Conservation (phyloP, 2,329 filamentous ascomycete species). For the Colletotrichum abscissum region DNA sequence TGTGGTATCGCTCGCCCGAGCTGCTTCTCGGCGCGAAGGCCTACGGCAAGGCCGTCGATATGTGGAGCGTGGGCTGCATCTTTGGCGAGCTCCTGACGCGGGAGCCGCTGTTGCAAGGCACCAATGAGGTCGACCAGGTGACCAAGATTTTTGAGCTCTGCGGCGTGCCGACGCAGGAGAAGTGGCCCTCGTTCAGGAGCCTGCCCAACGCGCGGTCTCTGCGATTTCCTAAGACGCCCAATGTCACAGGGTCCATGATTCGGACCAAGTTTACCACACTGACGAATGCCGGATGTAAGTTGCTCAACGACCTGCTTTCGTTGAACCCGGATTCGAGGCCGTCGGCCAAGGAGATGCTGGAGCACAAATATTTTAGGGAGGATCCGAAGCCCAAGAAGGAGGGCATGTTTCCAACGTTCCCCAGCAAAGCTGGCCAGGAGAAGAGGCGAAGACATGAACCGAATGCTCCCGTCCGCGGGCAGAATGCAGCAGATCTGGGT, state of each 20-base stretch:
- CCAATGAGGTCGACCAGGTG: constrained; percentile 92
- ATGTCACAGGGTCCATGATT: constrained; percentile 64
- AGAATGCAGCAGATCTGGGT: constrained; percentile 67
- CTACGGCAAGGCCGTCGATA: constrained; percentile 84
- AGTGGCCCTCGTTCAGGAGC: constrained; percentile 88
- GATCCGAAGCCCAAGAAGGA: constrained; percentile 90
- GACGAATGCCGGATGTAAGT: constrained; percentile 76
- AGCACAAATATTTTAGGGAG: constrained; percentile 87
- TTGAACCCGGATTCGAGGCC: constrained; percentile 81
- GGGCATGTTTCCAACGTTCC: constrained; percentile 96
- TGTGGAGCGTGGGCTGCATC: constrained; percentile 97
- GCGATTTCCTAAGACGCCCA: constrained; percentile 68
- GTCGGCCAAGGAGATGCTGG: constrained; percentile 77
- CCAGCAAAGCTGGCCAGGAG: constrained; percentile 94
- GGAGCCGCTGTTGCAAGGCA: constrained; percentile 85
- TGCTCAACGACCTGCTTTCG: constrained; percentile 77
- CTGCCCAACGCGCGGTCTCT: constrained; percentile 88
- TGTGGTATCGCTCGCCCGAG: constrained; percentile 96
- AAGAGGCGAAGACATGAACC: constrained; percentile 78
- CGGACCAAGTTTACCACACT: constrained; percentile 85
- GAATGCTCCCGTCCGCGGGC: constrained; percentile 83
- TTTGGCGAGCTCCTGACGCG: constrained; percentile 91
- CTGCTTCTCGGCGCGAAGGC: constrained; percentile 82
- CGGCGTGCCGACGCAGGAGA: constrained; percentile 83
- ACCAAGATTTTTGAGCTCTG: constrained; percentile 90